A percentile compares a stretch with the other conserved stretches of the same genome.
Evolutionary conservation across 1,284 basidiomycete species (phyloP).

Genomic region (Cryptococcus neoformans): DNA sequence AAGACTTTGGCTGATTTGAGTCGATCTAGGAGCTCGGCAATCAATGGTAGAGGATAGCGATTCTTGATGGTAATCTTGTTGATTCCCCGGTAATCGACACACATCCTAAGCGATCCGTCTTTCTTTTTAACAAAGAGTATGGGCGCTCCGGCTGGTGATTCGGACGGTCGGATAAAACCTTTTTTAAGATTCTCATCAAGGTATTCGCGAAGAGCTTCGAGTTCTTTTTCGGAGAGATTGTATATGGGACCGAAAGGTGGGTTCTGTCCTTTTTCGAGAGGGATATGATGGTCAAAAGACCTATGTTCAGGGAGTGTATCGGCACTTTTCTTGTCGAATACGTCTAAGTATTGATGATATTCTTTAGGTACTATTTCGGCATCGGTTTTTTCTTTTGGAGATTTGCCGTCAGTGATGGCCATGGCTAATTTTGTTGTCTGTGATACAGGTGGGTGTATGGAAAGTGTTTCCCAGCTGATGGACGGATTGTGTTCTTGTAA

Average conservation of each 20-base stretch:
- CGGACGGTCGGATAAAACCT: neutral
- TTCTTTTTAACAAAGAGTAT: neutral
- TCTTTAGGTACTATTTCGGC: neutral
- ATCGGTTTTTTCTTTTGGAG: neutral
- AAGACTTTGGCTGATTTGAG: slow-evolving; percentile 35
- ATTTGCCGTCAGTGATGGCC: neutral
- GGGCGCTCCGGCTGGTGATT: neutral
- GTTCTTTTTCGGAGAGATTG: neutral
- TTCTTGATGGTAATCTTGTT: neutral
- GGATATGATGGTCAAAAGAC: neutral
- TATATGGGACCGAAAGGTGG: neutral
- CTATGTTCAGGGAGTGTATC: neutral
- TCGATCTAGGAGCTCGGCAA: slow-evolving; percentile 25
- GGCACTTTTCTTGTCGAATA: neutral
- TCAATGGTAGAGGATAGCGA: slow-evolving; percentile 15
- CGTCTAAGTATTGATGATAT: neutral
- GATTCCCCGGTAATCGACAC: neutral
- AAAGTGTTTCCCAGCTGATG: neutral
- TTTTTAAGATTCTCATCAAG: neutral
- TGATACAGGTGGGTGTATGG: neutral
- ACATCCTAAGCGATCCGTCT: neutral
- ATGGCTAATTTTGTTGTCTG: neutral
- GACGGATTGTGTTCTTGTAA: too few species aligned
- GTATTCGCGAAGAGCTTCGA: neutral
- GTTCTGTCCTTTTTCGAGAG: neutral